These are phyloP conservation scores for Hypoxylon sp. DNA, from an alignment of 2,329 filamentous ascomycete genomes.

Conservation along the genomic window DNA sequence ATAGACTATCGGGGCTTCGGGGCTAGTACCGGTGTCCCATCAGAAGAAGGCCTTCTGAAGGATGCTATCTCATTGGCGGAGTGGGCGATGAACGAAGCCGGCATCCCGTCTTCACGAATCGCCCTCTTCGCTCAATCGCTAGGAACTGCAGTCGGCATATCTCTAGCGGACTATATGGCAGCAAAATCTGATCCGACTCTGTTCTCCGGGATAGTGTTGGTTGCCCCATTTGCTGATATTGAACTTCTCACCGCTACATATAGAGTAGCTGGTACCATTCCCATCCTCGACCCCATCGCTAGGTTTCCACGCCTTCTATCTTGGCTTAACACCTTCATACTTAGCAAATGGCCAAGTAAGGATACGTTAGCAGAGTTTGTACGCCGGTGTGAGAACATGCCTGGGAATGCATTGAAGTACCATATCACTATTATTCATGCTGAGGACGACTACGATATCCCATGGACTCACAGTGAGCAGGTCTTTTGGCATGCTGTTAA, in stretches of 20 bases:
- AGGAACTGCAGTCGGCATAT: slow-evolving; percentile 63
- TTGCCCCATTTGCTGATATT: slow-evolving; percentile 71
- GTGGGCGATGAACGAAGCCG: slow-evolving; percentile 67
- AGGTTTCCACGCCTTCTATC: slow-evolving; percentile 62
- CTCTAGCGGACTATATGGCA: slow-evolving; percentile 54
- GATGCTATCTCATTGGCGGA: slow-evolving; percentile 68
- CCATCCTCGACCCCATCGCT: slow-evolving; percentile 67
- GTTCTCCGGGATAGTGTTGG: slow-evolving; percentile 69
- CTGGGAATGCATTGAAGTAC: slow-evolving; percentile 52
- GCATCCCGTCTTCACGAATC: slow-evolving; percentile 68
- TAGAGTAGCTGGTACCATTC: slow-evolving; percentile 68
- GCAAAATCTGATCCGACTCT: slow-evolving; percentile 56
- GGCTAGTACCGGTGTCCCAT: slow-evolving; percentile 65
- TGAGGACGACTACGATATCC: slow-evolving; percentile 68
- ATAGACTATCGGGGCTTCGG: slow-evolving; percentile 77
- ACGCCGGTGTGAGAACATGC: slow-evolving; percentile 53
- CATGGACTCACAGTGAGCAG: slow-evolving; percentile 64
- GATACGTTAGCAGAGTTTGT: slow-evolving; percentile 64
- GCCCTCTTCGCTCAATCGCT: slow-evolving; percentile 55
- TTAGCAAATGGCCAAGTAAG: slow-evolving; percentile 67
- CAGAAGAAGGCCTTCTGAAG: slow-evolving; percentile 67
- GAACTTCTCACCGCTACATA: slow-evolving; percentile 70
- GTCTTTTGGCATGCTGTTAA: slow-evolving; percentile 69
- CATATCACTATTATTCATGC: slow-evolving; percentile 66
- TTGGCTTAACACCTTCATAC: slow-evolving; percentile 58